Base-by-base conservation (phyloP, 768 basidiomycete genomes). In the Mycena alexandri region DNA sequence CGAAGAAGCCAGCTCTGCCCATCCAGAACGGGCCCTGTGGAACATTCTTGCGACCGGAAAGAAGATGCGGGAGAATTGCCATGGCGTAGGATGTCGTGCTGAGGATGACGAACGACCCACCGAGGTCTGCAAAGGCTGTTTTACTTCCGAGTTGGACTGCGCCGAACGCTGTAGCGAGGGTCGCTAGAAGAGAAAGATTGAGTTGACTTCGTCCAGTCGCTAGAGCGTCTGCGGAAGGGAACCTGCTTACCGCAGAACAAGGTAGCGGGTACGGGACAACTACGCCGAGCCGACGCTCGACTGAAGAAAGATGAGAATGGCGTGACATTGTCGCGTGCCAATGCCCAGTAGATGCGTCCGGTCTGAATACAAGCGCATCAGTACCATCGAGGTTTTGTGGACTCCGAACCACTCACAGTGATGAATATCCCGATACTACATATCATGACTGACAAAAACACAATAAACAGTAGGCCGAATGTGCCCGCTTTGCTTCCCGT, bases 71-170 rank as follows among this genome's bases (percentile, higher is more conserved):
- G 29, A 69, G 52, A 44, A 69, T 69, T 17, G 68, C 63, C 43
- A 69, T 61, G 63, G 59, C 62, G 50, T 69, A 69, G 17, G 68
- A 69, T 42, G 68, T 69, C 36, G 68, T 69, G 22, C 51, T 69
- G 43, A 69, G 68, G 48, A 69, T 69, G 24, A 69, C 24, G 34
- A 60, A 69, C 22, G 68, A 69, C 34, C 68, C 68, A 14, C 58
- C 56, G 60, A 69, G 62, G 56, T 69, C 68, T 34, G 51, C 60
- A 19, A 69, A 64, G 41, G 68, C 68, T 41, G 68, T 55, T 55
- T 63, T 44, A 61, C 68, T 69, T 19, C 62, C 68, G 3, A 69
- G 62, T 63, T 69, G 68, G 43, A 69, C 64, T 33, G 68, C 68
- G 36, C 68, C 63, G 42, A 69, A 50, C 14, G 56, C 68, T 11